These are phyloP conservation scores for Macrolepiota albuminosa DNA, from an alignment of 768 basidiomycete genomes.

Conservation along the genomic window DNA sequence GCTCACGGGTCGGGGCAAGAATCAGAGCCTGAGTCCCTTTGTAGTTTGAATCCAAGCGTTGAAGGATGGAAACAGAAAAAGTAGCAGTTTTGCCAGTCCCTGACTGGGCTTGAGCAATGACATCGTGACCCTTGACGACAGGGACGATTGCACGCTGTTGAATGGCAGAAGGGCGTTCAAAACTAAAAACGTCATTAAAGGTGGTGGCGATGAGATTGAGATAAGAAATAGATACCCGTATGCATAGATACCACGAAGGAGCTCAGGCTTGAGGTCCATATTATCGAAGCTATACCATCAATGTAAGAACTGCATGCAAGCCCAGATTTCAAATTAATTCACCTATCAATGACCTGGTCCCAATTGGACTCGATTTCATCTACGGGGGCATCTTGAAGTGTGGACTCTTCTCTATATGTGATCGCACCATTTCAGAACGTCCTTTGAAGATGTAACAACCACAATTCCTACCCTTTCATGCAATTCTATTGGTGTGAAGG, in stretches of 20 bases:
- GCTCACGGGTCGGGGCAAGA: constrained; percentile 95
- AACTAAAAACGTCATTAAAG: constrained; percentile 42
- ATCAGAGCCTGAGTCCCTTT: constrained; percentile 98
- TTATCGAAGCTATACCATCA: constrained; percentile 79
- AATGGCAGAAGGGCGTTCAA: constrained; percentile 97
- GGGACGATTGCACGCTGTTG: constrained; percentile 99
- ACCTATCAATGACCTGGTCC: constrained; percentile 98
- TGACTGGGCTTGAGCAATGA: constrained; percentile 98
- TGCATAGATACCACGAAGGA: constrained; percentile 97
- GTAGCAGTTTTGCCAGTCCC: constrained; percentile 99
- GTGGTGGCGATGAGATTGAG: neutral
- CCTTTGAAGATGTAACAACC: neutral
- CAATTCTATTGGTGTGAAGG: constrained; percentile 22
- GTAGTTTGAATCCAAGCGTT: constrained; percentile 40
- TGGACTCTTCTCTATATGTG: constrained; percentile 49
- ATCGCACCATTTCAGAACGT: neutral
- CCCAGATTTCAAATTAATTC: constrained; percentile 26
- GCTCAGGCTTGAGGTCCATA: constrained; percentile 97
- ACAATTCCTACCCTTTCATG: constrained; percentile 19
- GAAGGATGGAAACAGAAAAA: constrained; percentile 98
- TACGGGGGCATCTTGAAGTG: constrained; percentile 76
- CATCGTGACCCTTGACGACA: constrained; percentile 97
- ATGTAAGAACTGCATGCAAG: constrained; percentile 2
- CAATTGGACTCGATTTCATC: constrained; percentile 98
- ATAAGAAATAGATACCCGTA: constrained; percentile 66